These are phyloP conservation scores for Nyctanthes arbortristis DNA, from an alignment of 257 asterid species.

Conservation along the genomic window DNA sequence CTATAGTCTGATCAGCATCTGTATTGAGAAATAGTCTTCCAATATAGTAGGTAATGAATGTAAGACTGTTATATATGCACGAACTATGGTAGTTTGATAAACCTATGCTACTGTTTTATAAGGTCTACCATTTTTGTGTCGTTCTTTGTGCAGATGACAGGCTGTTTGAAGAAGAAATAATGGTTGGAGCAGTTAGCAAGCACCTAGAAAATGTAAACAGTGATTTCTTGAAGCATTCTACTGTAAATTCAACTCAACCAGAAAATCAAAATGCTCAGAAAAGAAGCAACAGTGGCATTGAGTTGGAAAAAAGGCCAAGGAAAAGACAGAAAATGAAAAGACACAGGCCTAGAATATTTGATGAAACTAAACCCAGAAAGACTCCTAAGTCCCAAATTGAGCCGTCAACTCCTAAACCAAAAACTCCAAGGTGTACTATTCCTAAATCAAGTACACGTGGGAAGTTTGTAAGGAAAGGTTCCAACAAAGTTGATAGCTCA, in stretches of 20 bases:
- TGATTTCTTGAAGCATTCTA: not conserved
- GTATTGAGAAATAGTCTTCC: not conserved
- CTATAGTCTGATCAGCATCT: not conserved
- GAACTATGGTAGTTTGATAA: not conserved
- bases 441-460: slow-evolving; percentile 3
- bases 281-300: slow-evolving; percentile 10
- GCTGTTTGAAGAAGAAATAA: not conserved
- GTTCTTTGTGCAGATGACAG: slow-evolving; percentile 19
- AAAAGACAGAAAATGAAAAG: slow-evolving; percentile 27
- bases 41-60: not conserved
- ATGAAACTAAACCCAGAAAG: slow-evolving; percentile 31
- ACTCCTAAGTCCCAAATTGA: slow-evolving; percentile 33
- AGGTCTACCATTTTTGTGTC: not conserved
- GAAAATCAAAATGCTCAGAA: slow-evolving; percentile 3
- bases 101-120: not conserved
- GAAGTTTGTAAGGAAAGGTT: not conserved
- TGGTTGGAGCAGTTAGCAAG: slow-evolving; percentile 12
- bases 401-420: slow-evolving; percentile 11
- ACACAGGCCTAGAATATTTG: slow-evolving; percentile 48
- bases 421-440: slow-evolving; percentile 22
- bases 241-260: slow-evolving; percentile 13
- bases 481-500: not conserved
- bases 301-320: slow-evolving; percentile 11
- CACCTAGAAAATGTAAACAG: not conserved
- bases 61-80: not conserved